A percentile compares a stretch with the other conserved stretches of the same genome.
Conservation (phyloP, 2,329 filamentous ascomycete genomes). For the Reticulascus tulasneorum region DNA sequence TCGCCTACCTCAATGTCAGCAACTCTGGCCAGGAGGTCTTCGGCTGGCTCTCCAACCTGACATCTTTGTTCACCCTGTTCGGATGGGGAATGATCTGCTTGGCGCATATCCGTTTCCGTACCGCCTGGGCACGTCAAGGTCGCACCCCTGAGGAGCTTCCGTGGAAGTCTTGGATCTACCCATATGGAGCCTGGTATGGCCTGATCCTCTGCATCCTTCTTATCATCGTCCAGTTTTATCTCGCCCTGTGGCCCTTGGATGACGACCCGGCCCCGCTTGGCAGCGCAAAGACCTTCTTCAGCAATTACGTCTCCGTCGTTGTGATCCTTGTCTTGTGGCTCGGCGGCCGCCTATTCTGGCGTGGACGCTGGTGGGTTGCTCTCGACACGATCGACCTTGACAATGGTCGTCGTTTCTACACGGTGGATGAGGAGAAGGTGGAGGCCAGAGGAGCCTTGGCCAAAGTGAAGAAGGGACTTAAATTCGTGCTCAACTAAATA, state of each 20-base stretch:
- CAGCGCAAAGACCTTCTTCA: constrained; percentile 39
- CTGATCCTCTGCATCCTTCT: constrained; percentile 39
- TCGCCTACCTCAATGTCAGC: constrained; percentile 38
- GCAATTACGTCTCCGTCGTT: constrained; percentile 40
- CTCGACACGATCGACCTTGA: constrained; percentile 29
- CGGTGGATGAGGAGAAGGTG: no score
- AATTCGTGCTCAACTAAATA: no score
- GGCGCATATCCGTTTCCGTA: constrained; percentile 37
- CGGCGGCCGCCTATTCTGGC: constrained; percentile 33
- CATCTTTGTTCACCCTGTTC: constrained; percentile 39
- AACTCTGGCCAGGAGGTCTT: constrained; percentile 38
- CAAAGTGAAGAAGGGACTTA: no score
- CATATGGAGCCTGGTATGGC: constrained; percentile 38
- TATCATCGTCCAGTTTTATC: constrained; percentile 43
- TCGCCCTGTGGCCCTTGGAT: constrained; percentile 39
- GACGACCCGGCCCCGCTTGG: constrained; percentile 16
- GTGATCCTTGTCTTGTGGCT: constrained; percentile 37
- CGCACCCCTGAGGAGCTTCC: constrained; percentile 30
- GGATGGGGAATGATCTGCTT: constrained; percentile 40
- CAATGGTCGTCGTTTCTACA: constrained; percentile 17
- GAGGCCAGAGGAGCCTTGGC: no score
- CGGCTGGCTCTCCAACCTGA: constrained; percentile 43
- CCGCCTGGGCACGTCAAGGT: constrained; percentile 35
- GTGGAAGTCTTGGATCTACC: constrained; percentile 40
- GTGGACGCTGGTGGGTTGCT: constrained; percentile 28